A percentile compares a stretch with the other conserved stretches of the same genome.
Conservation (phyloP, 2,329 filamentous ascomycete species). For the Aspergillus tamarii region DNA sequence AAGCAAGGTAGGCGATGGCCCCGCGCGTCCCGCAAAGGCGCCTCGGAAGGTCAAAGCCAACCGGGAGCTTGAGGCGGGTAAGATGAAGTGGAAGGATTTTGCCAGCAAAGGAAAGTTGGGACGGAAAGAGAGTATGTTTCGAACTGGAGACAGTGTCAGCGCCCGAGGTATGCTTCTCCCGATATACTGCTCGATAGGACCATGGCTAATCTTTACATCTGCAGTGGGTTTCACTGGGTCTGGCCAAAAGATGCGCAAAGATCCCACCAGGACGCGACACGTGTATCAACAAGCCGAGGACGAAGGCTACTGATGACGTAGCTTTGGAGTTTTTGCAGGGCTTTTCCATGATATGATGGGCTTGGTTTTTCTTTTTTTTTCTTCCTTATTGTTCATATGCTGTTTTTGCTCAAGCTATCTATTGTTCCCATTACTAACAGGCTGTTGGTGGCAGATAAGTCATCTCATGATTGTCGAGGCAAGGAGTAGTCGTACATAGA, state of each 20-base stretch:
- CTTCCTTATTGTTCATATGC: slow-evolving; percentile 19
- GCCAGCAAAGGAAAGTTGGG: slow-evolving; percentile 69
- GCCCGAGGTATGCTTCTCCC: slow-evolving; percentile 69
- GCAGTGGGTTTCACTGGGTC: slow-evolving; percentile 95
- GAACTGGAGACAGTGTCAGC: slow-evolving; percentile 82
- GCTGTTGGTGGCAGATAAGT: slow-evolving; percentile 29
- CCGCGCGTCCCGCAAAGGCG: slow-evolving; percentile 66
- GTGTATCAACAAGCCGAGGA: slow-evolving; percentile 80
- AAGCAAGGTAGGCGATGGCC: slow-evolving; percentile 64
- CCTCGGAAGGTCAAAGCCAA: slow-evolving; percentile 82
- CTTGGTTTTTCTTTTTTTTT: slow-evolving; percentile 11
- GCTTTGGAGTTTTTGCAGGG: slow-evolving; percentile 13
- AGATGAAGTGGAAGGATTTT: slow-evolving; percentile 95
- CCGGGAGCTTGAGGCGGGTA: slow-evolving; percentile 86
- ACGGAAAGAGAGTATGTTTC: slow-evolving; percentile 98
- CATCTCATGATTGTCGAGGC: slow-evolving; percentile 23
- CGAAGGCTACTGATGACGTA: slow-evolving; percentile 51
- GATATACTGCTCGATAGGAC: slow-evolving; percentile 2
- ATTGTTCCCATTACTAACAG: slow-evolving; percentile 33
- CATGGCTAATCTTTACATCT: slow-evolving; percentile 27
- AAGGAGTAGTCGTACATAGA: slow-evolving; percentile 24
- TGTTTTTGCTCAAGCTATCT: slow-evolving; percentile 14
- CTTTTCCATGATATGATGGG: slow-evolving; percentile 14
- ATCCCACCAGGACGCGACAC: slow-evolving; percentile 78
- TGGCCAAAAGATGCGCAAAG: slow-evolving; percentile 94